These are phyloP conservation scores for Xylariaceae sp. DNA, from an alignment of 2,329 filamentous ascomycete genomes.

Conservation along the genomic window DNA sequence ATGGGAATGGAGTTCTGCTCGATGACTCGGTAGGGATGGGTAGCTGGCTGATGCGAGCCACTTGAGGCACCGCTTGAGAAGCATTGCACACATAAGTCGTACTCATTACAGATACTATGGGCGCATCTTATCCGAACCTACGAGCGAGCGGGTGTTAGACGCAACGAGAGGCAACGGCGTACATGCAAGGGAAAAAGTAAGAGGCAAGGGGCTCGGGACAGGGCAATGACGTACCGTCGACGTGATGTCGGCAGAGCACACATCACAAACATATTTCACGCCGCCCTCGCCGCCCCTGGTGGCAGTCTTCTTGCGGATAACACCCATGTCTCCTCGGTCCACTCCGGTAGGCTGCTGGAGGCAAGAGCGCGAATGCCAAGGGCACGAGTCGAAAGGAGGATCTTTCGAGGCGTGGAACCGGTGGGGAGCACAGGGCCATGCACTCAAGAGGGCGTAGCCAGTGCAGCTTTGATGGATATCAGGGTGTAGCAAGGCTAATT, in stretches of 20 bases:
- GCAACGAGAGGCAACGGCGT: not conserved
- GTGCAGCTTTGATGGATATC: not conserved
- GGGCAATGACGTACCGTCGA: slow-evolving; percentile 67
- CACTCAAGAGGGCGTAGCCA: not conserved
- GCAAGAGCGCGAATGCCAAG: not conserved
- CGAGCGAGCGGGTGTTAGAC: not conserved
- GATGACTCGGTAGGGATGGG: slow-evolving; percentile 87
- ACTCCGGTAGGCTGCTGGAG: slow-evolving; percentile 3
- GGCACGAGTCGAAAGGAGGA: not conserved
- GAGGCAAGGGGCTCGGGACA: not conserved
- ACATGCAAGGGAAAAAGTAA: not conserved
- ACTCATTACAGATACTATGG: slow-evolving; percentile 77
- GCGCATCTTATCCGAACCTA: slow-evolving; percentile 95
- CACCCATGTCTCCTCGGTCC: slow-evolving; percentile 62
- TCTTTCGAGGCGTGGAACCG: no score
- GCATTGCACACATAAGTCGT: slow-evolving; percentile 94
- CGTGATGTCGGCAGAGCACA: slow-evolving; percentile 94
- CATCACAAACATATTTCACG: slow-evolving; percentile 95
- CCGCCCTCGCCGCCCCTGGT: slow-evolving; percentile 80
- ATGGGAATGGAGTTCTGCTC: slow-evolving; percentile 98
- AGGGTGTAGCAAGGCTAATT: not conserved
- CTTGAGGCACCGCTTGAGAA: slow-evolving; percentile 79
- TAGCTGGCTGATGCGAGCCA: slow-evolving; percentile 78
- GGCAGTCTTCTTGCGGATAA: slow-evolving; percentile 93
- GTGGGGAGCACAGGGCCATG: no score